Evolutionary conservation across 805 yeast species (phyloP), one percentile per base, ranked within the genome.

Genomic region (Ogataea nakhonphanomensis): DNA sequence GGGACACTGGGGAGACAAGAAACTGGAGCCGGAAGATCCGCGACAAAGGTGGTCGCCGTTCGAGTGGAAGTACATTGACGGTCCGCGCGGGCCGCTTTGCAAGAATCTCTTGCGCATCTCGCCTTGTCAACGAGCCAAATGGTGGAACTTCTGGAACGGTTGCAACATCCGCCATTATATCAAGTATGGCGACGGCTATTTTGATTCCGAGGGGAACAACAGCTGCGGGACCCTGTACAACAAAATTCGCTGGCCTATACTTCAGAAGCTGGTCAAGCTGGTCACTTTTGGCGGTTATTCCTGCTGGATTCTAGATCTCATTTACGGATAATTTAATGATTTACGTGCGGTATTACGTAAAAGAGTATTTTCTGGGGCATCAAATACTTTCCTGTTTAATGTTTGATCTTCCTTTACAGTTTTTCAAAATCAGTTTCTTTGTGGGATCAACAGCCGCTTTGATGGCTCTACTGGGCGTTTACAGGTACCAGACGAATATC

Each of bases 1-100:
- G 9, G 99, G 98, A 0, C 81, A 74, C 43, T 91, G 99, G 99
- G 99, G 99, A 5, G 95, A 91, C 61, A 73, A 73, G 44, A 77
- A 81, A 54, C 66, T 91, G 25, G 63, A 70, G 1, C 72, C 79
- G 13, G 56, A 61, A 0, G 98, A 93, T 59, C 78, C 83, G 7
- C 71, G 98, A 46, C 98, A 93, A 59, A 74, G 69, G 44, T 84
- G 90, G 80, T 84, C 89, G 46, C 81, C 93, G 2, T 88, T 86
- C 57, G 95, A 93, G 50, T 85, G 90, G 85, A 77, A 79, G 50
- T 87, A 84, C 59, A 89, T 93, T 36, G 90, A 85, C 54, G 99
- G 99, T 0, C 99, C 99, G 2, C 67, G 75, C 1, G 99, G 99
- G 0, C 99, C 99, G 1, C 61, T 93, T 37, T 69, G 72, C 40